These are phyloP conservation scores for Nothomitra cinnamomea DNA, from an alignment of 2,329 filamentous ascomycete species.

Conservation along the genomic window DNA sequence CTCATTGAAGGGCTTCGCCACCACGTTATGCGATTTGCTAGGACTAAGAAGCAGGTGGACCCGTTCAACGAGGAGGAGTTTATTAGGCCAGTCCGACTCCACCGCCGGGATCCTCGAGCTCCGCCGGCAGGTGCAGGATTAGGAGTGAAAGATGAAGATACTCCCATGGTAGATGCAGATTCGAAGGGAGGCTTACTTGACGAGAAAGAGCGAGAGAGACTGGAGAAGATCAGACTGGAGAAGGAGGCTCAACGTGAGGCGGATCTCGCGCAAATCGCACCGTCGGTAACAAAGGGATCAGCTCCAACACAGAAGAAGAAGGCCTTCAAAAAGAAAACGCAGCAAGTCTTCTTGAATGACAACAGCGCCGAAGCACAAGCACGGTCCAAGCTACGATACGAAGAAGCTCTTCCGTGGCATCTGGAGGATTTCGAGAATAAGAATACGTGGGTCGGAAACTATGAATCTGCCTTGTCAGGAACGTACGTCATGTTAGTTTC, in stretches of 20 bases:
- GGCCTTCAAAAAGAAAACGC: constrained; percentile 58
- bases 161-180: constrained; percentile 19
- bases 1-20: constrained; percentile 65
- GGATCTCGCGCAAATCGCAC: constrained; percentile 85
- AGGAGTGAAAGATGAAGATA: constrained; percentile 43
- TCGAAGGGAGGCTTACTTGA: constrained; percentile 33
- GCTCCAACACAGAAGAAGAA: constrained; percentile 46
- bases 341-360: constrained; percentile 72
- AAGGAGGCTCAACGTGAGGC: constrained; percentile 72
- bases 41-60: constrained; percentile 40
- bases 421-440: constrained; percentile 92
- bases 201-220: constrained; percentile 44
- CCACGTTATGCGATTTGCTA: constrained; percentile 70
- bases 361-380: constrained; percentile 56
- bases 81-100: constrained; percentile 70
- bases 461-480: constrained; percentile 76
- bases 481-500: constrained; percentile 59
- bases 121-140: constrained; percentile 32
- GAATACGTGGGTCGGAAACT: constrained; percentile 83
- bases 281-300: constrained; percentile 42
- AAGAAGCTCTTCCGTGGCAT: constrained; percentile 93
- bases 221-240: constrained; percentile 48
- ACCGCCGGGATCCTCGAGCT: constrained; percentile 70
- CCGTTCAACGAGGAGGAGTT: constrained; percentile 68
- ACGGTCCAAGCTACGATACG: constrained; percentile 52